Evolutionary conservation across 768 basidiomycete species (phyloP).

Genomic region (Auriscalpium microsporum): DNA sequence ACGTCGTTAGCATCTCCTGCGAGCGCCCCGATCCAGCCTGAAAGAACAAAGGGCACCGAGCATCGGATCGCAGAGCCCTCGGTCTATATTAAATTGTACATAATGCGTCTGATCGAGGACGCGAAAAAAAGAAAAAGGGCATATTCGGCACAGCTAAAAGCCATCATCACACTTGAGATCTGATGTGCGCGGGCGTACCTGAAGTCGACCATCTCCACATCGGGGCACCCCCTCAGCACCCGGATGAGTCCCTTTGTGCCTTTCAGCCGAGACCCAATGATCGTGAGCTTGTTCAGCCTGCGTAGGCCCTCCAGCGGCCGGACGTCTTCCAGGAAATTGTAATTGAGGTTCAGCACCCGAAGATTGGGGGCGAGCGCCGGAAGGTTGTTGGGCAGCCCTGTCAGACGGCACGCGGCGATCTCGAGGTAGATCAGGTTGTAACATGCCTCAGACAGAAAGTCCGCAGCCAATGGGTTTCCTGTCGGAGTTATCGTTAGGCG

Average conservation of each 20-base stretch:
- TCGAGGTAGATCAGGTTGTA: conserved; percentile 92
- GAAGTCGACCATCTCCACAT: conserved; percentile 87
- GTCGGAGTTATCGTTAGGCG: conserved; percentile 20
- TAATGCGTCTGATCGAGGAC: conserved; percentile 1
- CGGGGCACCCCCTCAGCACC: conserved; percentile 59
- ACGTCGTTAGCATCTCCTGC: background rate
- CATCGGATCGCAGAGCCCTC: background rate
- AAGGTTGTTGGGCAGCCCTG: conserved; percentile 61
- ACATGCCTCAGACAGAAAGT: conserved; percentile 64
- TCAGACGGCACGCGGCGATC: conserved; percentile 78
- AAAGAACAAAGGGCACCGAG: background rate
- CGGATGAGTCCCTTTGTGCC: conserved; percentile 67
- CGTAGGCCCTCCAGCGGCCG: conserved; percentile 59
- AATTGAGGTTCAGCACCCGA: conserved; percentile 89
- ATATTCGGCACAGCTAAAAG: conserved; percentile 1
- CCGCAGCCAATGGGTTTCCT: conserved; percentile 64
- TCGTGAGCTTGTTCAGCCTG: conserved; percentile 73
- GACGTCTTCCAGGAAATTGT: conserved; percentile 85
- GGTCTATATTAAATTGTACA: background rate
- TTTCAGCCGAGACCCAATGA: conserved; percentile 77
- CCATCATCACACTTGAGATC: too few relatives aligned
- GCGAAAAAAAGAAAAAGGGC: background rate
- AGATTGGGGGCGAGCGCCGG: conserved; percentile 69
- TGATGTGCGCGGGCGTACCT: conserved; percentile 42
- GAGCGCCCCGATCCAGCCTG: background rate